Evolutionary conservation across 768 basidiomycete genomes (phyloP), one percentile per base, ranked within the genome.

Genomic region (Rhodotorula sphaerocarpa): DNA sequence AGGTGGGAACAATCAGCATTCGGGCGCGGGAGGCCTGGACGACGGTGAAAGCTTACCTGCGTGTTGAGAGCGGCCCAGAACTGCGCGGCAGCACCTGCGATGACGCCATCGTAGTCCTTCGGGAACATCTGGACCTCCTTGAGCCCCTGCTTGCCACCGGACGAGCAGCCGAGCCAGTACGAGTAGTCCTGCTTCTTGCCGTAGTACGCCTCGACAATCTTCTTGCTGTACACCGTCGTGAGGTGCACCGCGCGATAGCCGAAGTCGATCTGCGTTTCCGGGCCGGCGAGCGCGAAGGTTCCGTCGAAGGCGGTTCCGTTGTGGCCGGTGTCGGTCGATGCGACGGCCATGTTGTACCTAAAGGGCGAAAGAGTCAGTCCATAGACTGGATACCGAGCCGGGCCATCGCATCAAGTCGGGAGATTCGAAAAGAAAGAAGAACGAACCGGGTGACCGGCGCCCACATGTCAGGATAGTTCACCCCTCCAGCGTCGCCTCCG

Each of bases 121-220:
- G 66, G 70, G 66, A 48, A 66, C 10, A 14, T 34, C 50, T 68
- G 63, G 7, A 65, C 33, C 43, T 51, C 43, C 48, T 62, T 66
- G 1, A 63, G 23, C 1, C 67, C 70, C 43, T 71, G 70, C 52
- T 71, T 71, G 16, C 70, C 70, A 27, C 70, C 70, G 7, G 51
- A 55, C 1, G 70, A 71, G 59, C 70, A 71, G 20, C 70, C 70
- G 54, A 61, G 36, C 70, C 70, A 71, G 50, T 66, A 66, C 10
- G 63, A 36, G 12, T 51, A 44, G 33, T 59, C 44, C 5, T 62
- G 57, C 41, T 56, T 36, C 23, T 61, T 58, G 3, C 67, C 61
- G 48, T 71, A 71, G 50, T 64, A 69, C 2, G 52, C 57, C 62
- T 64, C 50, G 59, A 69, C 34, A 43, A 71, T 51, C n/a, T 31